Conservation (phyloP, 176 grass and related monocot species). For the Aegilops sharonensis region DNA sequence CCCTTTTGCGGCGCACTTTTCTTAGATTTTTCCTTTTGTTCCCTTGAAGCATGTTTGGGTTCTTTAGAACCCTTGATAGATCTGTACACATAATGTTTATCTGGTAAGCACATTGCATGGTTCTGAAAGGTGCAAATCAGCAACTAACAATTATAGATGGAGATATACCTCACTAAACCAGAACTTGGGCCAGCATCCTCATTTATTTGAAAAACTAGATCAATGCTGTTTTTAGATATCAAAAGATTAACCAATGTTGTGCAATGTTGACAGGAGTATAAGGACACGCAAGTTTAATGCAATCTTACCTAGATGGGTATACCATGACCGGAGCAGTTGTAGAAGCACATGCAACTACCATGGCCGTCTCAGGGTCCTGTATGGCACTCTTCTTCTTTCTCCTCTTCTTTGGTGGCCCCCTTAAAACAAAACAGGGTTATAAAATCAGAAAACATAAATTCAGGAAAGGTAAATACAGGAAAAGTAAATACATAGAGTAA, state of each 20-base stretch:
- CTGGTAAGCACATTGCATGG: background rate
- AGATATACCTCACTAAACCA: background rate
- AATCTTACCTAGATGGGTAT: too few species aligned
- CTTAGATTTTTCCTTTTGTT: too few species aligned
- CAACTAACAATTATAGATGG: background rate
- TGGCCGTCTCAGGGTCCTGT: too few species aligned
- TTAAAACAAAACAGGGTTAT: too few species aligned
- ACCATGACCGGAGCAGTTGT: too few species aligned
- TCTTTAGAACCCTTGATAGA: background rate
- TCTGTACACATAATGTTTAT: background rate
- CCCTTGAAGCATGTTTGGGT: background rate
- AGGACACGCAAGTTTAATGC: too few species aligned
- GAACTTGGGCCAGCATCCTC: background rate
- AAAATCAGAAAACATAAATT: background rate
- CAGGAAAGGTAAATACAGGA: background rate
- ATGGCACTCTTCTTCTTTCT: background rate
- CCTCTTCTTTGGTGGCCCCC: background rate
- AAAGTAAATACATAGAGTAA: too few species aligned
- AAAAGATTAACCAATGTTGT: background rate
- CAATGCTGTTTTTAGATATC: too few species aligned
- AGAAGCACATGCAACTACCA: too few species aligned
- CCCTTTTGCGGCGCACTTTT: too few species aligned
- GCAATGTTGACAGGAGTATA: background rate
- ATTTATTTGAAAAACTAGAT: background rate
- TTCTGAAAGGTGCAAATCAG: background rate